These are phyloP conservation scores for Daldinia eschscholtzii DNA, from an alignment of 2,329 filamentous ascomycete species.

Conservation along the genomic window DNA sequence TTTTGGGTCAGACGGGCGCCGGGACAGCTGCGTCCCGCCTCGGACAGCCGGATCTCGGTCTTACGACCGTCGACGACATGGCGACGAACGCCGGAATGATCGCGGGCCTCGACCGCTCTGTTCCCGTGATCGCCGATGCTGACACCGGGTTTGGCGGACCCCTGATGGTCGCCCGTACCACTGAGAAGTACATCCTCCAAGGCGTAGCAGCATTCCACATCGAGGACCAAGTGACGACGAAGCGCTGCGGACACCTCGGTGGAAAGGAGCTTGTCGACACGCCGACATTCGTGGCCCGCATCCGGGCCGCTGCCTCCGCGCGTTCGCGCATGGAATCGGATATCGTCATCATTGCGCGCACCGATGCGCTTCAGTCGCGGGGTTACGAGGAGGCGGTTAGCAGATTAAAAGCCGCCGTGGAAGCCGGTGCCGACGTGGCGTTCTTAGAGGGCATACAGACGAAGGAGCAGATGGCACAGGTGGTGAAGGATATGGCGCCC, in stretches of 20 bases:
- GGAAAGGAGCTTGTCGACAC: conserved; percentile 54
- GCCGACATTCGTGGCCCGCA: conserved; percentile 49
- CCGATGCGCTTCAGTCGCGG: conserved; percentile 64
- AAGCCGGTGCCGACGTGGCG: conserved; percentile 65
- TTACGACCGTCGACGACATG: conserved; percentile 74
- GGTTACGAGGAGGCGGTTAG: conserved; percentile 65
- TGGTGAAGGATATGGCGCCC: conserved; percentile 54
- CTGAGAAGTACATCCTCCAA: conserved; percentile 49
- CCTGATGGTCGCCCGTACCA: conserved; percentile 65
- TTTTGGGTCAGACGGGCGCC: conserved; percentile 44
- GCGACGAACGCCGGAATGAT: conserved; percentile 73
- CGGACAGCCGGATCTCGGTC: conserved; percentile 72
- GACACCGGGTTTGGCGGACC: conserved; percentile 70
- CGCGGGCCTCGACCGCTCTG: conserved; percentile 65
- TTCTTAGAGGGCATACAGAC: conserved; percentile 66
- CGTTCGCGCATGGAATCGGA: conserved; percentile 59
- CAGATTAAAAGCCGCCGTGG: conserved; percentile 60
- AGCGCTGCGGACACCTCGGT: conserved; percentile 57
- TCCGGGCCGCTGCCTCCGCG: conserved; percentile 52
- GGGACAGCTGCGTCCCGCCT: conserved; percentile 65
- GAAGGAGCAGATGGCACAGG: conserved; percentile 57
- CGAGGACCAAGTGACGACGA: conserved; percentile 55
- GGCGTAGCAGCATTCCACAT: conserved; percentile 52
- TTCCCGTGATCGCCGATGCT: conserved; percentile 72
- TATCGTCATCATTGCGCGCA: conserved; percentile 71